Conservation (phyloP, 495 filamentous ascomycete genomes). For the Neurospora sp. region DNA sequence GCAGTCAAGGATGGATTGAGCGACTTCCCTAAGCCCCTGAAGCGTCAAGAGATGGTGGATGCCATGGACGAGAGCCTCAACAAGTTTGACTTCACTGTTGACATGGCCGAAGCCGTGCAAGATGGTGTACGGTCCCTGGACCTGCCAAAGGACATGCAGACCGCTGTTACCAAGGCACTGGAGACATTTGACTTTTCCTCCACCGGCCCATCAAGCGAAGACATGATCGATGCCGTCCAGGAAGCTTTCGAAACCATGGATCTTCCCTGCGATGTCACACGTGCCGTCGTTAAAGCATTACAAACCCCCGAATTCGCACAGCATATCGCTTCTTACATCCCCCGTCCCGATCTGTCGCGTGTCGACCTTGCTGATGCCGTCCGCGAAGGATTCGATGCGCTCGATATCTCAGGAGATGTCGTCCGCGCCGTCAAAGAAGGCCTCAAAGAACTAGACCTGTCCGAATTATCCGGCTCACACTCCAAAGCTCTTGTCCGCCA, state of each 20-base stretch:
- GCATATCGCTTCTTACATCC: slow-evolving; percentile 6
- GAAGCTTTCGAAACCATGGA: slow-evolving; percentile 14
- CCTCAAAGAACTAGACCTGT: slow-evolving; percentile 13
- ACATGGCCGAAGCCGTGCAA: slow-evolving; percentile 20
- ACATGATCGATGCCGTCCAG: slow-evolving; percentile 13
- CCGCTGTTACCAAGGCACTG: slow-evolving; percentile 12
- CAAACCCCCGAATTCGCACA: slow-evolving; percentile 15
- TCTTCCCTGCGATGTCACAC: slow-evolving; percentile 5
- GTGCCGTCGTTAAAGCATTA: slow-evolving; percentile 11
- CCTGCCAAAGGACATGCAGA: slow-evolving; percentile 9
- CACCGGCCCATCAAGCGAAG: not conserved
- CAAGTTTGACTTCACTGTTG: slow-evolving; percentile 29
- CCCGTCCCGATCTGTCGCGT: slow-evolving; percentile 14
- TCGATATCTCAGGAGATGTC: slow-evolving; percentile 12
- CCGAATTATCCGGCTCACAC: not conserved
- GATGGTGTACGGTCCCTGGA: slow-evolving; percentile 16
- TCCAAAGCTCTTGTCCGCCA: slow-evolving; percentile 2
- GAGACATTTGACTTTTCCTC: slow-evolving; percentile 13
- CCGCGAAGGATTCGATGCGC: slow-evolving; percentile 17
- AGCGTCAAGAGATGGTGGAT: slow-evolving; percentile 30
- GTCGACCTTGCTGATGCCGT: slow-evolving; percentile 20
- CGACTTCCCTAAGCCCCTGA: slow-evolving; percentile 32
- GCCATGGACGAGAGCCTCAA: slow-evolving; percentile 35
- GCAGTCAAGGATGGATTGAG: slow-evolving; percentile 44
- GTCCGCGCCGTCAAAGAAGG: slow-evolving; percentile 12